phyloP scores from a whole-genome alignment of 2,329 filamentous ascomycete genomes.

The Fusarium sp. region DNA sequence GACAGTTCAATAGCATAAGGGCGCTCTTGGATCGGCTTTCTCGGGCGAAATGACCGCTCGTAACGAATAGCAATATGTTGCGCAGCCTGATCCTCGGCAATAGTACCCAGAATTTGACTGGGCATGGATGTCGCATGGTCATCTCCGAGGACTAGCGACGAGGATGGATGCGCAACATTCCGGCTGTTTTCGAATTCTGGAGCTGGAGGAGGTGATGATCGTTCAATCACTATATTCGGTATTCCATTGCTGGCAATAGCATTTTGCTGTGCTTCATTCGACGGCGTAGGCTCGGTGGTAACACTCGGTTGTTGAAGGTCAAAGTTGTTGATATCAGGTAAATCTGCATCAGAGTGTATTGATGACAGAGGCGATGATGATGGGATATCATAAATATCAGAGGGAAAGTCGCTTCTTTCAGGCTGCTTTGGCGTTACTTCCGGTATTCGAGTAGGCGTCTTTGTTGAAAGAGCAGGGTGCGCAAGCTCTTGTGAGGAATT shows the following conservation, averaged over 20 bases:
- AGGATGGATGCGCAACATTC: background rate
- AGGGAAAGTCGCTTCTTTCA: background rate
- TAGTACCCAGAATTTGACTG: constrained; percentile 31
- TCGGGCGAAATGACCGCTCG: constrained; percentile 65
- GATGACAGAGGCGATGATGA: constrained; percentile 53
- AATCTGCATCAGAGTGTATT: constrained; percentile 45
- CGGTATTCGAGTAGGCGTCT: constrained; percentile 6
- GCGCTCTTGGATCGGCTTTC: constrained; percentile 71
- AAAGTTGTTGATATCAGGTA: constrained; percentile 38
- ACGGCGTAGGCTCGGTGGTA: background rate
- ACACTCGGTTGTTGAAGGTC: constrained; percentile 5
- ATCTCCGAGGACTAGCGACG: background rate
- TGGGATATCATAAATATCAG: constrained; percentile 18
- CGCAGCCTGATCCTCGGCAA: constrained; percentile 39
- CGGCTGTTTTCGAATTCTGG: constrained; percentile 38
- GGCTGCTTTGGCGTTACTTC: constrained; percentile 10
- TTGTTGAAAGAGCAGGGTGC: background rate
- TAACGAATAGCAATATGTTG: constrained; percentile 49
- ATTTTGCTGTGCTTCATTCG: constrained; percentile 10
- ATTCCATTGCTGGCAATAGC: constrained; percentile 49
- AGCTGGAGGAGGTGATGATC: constrained; percentile 49
- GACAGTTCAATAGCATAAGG: constrained; percentile 69
- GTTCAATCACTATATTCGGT: constrained; percentile 52
- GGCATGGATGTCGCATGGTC: constrained; percentile 8
- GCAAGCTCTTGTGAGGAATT: constrained; percentile 49